Percentiles rank a stretch among this genome's conserved stretches.
These are phyloP conservation scores for Cronartium quercuum DNA, from an alignment of 1,284 basidiomycete species.

Conservation along the genomic window DNA sequence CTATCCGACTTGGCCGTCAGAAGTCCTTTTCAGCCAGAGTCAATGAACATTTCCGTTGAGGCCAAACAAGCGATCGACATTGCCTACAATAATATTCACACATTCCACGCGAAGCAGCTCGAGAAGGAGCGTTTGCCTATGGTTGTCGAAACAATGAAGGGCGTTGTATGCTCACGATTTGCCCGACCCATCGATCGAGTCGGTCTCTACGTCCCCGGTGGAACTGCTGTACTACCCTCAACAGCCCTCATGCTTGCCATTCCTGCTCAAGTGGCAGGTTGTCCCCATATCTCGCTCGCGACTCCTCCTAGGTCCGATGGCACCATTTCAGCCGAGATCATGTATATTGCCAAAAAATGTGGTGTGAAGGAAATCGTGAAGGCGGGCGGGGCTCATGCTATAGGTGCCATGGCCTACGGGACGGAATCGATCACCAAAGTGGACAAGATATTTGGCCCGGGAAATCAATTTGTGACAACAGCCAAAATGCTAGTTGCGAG, in stretches of 20 bases:
- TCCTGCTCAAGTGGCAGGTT: constrained; percentile 94
- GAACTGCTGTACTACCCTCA: constrained; percentile 90
- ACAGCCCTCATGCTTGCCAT: constrained; percentile 98
- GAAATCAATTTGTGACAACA: constrained; percentile 89
- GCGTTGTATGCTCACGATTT: constrained; percentile 89
- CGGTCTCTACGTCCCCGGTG: constrained; percentile 94
- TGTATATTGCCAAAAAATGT: constrained; percentile 83
- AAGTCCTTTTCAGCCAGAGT: not conserved
- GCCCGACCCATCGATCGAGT: constrained; percentile 88
- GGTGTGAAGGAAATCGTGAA: constrained; percentile 82
- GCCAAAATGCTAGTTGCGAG: constrained; percentile 69
- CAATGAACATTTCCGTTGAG: constrained; percentile 38
- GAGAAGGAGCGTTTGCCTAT: constrained; percentile 60
- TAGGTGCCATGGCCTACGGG: constrained; percentile 96
- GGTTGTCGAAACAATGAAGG: constrained; percentile 93
- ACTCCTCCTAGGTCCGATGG: constrained; percentile 89
- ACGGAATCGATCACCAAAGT: constrained; percentile 95
- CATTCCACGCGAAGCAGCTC: constrained; percentile 77
- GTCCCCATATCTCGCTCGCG: constrained; percentile 83
- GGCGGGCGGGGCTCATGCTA: constrained; percentile 92
- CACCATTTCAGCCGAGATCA: constrained; percentile 83
- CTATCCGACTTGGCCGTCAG: not conserved
- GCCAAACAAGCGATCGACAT: constrained; percentile 77
- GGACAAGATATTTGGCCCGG: constrained; percentile 86
- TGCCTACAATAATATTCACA: constrained; percentile 81